These are phyloP conservation scores for Filobasidium uniguttulatum DNA, from an alignment of 1,284 basidiomycete species.

Conservation along the genomic window DNA sequence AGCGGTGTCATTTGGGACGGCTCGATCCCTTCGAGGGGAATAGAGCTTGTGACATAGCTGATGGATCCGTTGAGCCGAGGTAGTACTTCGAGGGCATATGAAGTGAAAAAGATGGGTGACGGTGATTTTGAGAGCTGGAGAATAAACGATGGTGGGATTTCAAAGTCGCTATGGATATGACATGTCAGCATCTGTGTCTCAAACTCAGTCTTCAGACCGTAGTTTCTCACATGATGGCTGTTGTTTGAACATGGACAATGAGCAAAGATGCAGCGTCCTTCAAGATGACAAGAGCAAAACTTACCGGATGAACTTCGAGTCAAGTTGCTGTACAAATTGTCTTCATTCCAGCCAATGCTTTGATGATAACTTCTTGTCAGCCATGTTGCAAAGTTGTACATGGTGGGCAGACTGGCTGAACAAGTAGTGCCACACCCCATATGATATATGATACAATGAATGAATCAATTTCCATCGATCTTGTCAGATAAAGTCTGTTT, in stretches of 20 bases:
- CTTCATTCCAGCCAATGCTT: constrained; percentile 89
- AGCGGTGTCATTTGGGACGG: constrained; percentile 61
- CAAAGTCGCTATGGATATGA: constrained; percentile 26
- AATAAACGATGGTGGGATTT: constrained; percentile 28
- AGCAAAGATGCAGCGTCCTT: constrained; percentile 20
- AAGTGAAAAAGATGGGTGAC: constrained; percentile 75
- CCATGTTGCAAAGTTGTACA: constrained; percentile 56
- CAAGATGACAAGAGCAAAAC: constrained; percentile 25
- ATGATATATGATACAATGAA: too few relatives aligned
- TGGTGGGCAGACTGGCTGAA: too few relatives aligned
- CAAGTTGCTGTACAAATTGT: constrained; percentile 81
- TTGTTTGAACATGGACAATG: constrained; percentile 17
- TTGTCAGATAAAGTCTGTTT: too few relatives aligned
- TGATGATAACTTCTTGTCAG: constrained; percentile 78
- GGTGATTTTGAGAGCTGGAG: constrained; percentile 77
- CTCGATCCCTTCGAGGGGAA: constrained; percentile 52
- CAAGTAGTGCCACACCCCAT: too few relatives aligned
- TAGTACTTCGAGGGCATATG: constrained; percentile 79
- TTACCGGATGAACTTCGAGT: constrained; percentile 75
- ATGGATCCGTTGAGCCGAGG: constrained; percentile 83
- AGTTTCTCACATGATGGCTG: constrained; percentile 21
- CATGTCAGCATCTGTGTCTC: not conserved
- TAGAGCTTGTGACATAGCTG: constrained; percentile 83
- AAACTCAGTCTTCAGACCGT: constrained; percentile 1
- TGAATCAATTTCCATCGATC: too few relatives aligned